These are phyloP conservation scores for Hortiboletus campestris DNA, from an alignment of 768 basidiomycete genomes.

Conservation along the genomic window DNA sequence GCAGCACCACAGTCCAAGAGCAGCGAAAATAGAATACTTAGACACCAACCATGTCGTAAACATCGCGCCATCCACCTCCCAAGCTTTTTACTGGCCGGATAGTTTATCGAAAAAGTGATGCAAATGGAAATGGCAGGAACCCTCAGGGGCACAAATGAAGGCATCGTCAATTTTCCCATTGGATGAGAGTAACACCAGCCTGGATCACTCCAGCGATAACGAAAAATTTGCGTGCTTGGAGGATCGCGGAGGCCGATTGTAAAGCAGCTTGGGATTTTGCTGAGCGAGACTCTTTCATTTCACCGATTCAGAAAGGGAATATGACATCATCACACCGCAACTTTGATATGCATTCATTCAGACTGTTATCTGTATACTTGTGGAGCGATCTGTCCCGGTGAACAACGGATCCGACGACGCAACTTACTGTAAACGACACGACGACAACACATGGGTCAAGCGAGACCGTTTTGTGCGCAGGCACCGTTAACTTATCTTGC, in stretches of 20 bases:
- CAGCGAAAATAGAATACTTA: not conserved
- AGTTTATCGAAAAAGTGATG: not conserved
- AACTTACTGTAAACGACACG: no score
- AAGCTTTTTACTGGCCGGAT: not conserved
- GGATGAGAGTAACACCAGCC: not conserved
- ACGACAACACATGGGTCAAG: not conserved
- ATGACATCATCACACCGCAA: no score
- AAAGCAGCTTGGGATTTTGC: no score
- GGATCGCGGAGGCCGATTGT: no score
- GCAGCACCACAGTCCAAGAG: not conserved
- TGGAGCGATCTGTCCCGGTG: no score
- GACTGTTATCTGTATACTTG: no score
- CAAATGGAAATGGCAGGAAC: not conserved
- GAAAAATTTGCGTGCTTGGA: not conserved
- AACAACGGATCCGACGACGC: no score
- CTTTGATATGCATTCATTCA: no score
- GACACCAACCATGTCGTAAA: not conserved
- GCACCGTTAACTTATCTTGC: not conserved
- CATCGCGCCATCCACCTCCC: not conserved
- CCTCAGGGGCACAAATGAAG: not conserved
- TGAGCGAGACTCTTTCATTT: no score
- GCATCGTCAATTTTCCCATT: conserved; percentile 17
- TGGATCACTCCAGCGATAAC: not conserved
- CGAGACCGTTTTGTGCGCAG: not conserved
- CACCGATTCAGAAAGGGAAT: no score